Evolutionary conservation across 2,329 filamentous ascomycete genomes (phyloP), one percentile per base, ranked within the genome.

Genomic region (Aspergillus tanneri): DNA sequence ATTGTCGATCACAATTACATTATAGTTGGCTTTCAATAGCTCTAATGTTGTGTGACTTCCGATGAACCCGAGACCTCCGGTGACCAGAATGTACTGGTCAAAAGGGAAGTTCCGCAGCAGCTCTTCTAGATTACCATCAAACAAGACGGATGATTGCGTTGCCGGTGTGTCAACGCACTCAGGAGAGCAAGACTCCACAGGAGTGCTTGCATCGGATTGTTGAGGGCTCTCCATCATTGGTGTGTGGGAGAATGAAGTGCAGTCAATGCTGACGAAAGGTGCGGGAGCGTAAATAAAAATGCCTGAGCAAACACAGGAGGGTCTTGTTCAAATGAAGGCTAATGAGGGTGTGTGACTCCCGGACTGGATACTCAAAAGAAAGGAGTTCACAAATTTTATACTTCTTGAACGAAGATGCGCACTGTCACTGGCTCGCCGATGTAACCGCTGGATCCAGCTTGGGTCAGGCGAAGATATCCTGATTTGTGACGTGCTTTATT

Each of bases 131-230:
- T 72, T 63, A 56, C 73, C 70, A 45, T 76, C 72, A 54, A 76
- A 77, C 37, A 77, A 59, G 22, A 72, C 62, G 21, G 72, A 75
- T 32, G 62, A 65, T 45, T 75, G 67, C 24, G 75, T 77, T 41
- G 65, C 69, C 19, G 75, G 75, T n/a, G 74, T 77, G 46, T 68
- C 61, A 37, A 63, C 50, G 28, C 53, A 58, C 21, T 36, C 49
- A 27, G 65, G 66, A 38, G 62, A 69, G 11, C 58, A 57, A 45
- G 55, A 55, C 53, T 62, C 64, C 46, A 56, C 47, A 23, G 65
- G 65, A 50, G 65, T 67, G 52, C 60, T 64, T 34, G 58, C 53
- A 41, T 65, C 58, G 21, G 65, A 67, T 36, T 50, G 60, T 36
- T 50, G 58, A 43, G 54, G 59, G 43, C 59, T 67, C 24, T 63